These are phyloP conservation scores for Rhizopus delemar DNA, from an alignment of 371 early-diverging fungal genomes.

Conservation along the genomic window DNA sequence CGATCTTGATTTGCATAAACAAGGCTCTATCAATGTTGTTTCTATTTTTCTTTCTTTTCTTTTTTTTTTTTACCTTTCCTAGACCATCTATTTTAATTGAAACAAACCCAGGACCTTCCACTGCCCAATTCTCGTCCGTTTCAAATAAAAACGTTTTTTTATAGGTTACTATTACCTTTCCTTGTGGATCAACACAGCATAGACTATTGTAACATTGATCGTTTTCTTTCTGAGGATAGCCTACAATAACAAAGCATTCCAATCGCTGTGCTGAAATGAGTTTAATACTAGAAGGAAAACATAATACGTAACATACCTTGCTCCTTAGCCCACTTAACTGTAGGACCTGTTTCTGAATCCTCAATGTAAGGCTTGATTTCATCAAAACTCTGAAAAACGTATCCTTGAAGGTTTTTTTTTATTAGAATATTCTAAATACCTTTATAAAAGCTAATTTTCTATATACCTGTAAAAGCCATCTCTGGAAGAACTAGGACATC, in stretches of 20 bases:
- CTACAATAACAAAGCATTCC: conserved; percentile 64
- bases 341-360: conserved; percentile 55
- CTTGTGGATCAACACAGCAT: conserved; percentile 56
- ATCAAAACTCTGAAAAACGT: conserved; percentile 56
- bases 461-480: conserved; percentile 72
- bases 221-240: conserved; percentile 61
- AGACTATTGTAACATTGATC: conserved; percentile 59
- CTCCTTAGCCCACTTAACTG: conserved; percentile 64
- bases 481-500: conserved; percentile 75
- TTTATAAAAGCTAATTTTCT: not conserved
- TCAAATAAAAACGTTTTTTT: conserved; percentile 72
- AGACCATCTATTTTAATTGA: conserved; percentile 43
- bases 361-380: conserved; percentile 64
- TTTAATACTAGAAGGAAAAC: not conserved
- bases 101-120: conserved; percentile 67
- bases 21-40: not conserved
- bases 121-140: conserved; percentile 77
- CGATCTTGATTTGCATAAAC: conserved; percentile 47
- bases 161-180: conserved; percentile 57
- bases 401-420: conserved; percentile 45
- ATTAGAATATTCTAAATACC: not conserved
- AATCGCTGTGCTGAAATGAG: conserved; percentile 47
- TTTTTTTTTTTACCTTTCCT: conserved; percentile 45
- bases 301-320: conserved; percentile 40
- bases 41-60: no score